Base-by-base conservation (phyloP, 345 rosid genomes). In the Raphanus sativus region DNA sequence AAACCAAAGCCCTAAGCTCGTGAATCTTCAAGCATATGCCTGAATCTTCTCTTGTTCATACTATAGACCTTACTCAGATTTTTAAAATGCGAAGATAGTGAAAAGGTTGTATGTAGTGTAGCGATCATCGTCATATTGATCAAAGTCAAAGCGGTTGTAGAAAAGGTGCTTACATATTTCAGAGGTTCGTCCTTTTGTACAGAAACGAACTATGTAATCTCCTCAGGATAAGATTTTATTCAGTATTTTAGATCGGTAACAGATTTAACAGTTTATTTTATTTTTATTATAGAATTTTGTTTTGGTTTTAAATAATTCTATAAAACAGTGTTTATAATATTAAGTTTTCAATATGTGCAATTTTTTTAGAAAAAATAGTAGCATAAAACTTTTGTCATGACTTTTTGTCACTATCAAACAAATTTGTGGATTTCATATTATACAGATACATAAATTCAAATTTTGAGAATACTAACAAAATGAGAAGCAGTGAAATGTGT, bases 41-140 rank as follows among this genome's bases (percentile, higher is more conserved):
- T 45, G 56, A 67, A 60, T 66, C 69, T 42, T 59, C 77, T 45
- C 69, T 73, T 68, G 65, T 79, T 79, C 78, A 65, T 71, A 77
- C 67, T 65, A 55, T 69, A 67, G 8, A 42, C 16, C 40, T 36
- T 38, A 15, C 42, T 74, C 45, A 11, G 16, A 26, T 59, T 8
- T 34, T 48, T 21, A 15, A 60, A 32, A 28, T 59, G 52, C 9
- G 62, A 67, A 30, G 8, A 1, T 62, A 2, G 56, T 28, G 48
- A 28, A 15, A 15, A 36, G 64, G 7, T 65, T 63, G 55, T 56
- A 52, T 63, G 54, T 56, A 52, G 58, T 75, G 25, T 28, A 28
- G 36, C 64, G 34, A 60, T 60, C 36, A 12, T 60, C 7, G 10
- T 5, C 30, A 12, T 60, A 28, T 60, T 12, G 64, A 60, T 12